A percentile compares a stretch with the other conserved stretches of the same genome.
phyloP scores from a whole-genome alignment of 169 alveolate genomes.

The Plasmodium gonderi region DNA sequence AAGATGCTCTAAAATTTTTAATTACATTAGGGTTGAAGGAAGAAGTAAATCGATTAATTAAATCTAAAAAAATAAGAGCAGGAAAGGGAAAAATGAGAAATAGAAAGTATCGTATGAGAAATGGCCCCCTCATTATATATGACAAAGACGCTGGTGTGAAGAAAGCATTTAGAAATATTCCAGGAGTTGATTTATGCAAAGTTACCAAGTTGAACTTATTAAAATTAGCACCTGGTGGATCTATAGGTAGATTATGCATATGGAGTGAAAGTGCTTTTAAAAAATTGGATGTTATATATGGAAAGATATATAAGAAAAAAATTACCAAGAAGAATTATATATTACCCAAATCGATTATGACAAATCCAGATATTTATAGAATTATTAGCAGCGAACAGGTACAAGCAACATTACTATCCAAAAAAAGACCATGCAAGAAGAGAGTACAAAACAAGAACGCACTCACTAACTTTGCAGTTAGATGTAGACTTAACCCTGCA shows the following conservation, averaged over 20 bases:
- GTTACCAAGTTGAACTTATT: slow-evolving; percentile 97
- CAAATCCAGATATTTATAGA: slow-evolving; percentile 91
- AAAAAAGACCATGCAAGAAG: slow-evolving; percentile 75
- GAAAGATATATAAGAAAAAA: not conserved
- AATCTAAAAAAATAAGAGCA: slow-evolving; percentile 89
- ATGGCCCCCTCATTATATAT: slow-evolving; percentile 98
- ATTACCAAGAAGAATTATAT: slow-evolving; percentile 87
- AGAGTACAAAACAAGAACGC: slow-evolving; percentile 76
- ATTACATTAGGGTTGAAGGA: slow-evolving; percentile 91
- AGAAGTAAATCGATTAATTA: slow-evolving; percentile 89
- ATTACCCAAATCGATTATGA: slow-evolving; percentile 88
- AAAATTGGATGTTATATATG: slow-evolving; percentile 83
- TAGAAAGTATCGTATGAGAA: slow-evolving; percentile 94
- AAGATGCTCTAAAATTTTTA: slow-evolving; percentile 91
- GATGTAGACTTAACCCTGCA: slow-evolving; percentile 80
- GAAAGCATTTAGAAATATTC: slow-evolving; percentile 98
- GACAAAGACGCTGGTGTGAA: slow-evolving; percentile 93
- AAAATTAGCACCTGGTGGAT: slow-evolving; percentile 99
- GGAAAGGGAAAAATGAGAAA: slow-evolving; percentile 97
- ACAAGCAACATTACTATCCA: slow-evolving; percentile 92
- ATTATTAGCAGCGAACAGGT: slow-evolving; percentile 97
- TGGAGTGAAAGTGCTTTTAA: slow-evolving; percentile 97
- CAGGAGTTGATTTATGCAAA: slow-evolving; percentile 96
- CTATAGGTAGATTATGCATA: slow-evolving; percentile 97
- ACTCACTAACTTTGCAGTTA: slow-evolving; percentile 77